Evolutionary conservation across 768 basidiomycete species (phyloP).

Genomic region (Aureoboletus auriporus): DNA sequence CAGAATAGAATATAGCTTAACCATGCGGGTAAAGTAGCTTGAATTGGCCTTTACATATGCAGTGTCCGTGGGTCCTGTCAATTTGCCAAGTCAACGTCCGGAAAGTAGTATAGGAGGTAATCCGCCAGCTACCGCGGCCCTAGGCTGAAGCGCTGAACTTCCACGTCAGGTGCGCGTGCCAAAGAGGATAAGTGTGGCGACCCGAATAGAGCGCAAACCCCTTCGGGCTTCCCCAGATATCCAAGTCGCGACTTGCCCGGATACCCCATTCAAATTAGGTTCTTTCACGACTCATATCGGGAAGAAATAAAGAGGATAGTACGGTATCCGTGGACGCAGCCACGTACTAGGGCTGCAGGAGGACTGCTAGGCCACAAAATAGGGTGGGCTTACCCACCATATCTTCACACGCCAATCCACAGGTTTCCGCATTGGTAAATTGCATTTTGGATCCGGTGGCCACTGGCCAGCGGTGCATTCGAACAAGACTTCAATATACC

Average conservation of each 20-base stretch:
- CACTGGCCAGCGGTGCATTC: conserved; percentile 5
- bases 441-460: conserved; percentile 11
- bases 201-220: conserved; percentile 3
- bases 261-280: conserved; percentile 7
- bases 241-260: conserved; percentile 10
- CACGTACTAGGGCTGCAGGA: conserved; percentile 16
- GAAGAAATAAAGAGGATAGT: conserved; percentile 2
- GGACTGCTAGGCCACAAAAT: conserved; percentile 11
- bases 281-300: conserved; percentile 6
- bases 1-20: conserved; percentile 4
- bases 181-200: conserved; percentile 13
- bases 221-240: conserved; percentile 3
- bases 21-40: conserved; percentile 5
- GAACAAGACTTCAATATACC: conserved; percentile 9
- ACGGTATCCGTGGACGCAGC: conserved; percentile 10
- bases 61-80: conserved; percentile 22
- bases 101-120: conserved; percentile 17
- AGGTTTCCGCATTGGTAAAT: conserved; percentile 3
- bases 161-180: conserved; percentile 20
- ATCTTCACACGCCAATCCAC: conserved; percentile 7
- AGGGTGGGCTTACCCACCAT: conserved; percentile 13
- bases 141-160: conserved; percentile 2
- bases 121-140: conserved; percentile 15
- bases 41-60: conserved; percentile 7
- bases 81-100: conserved; percentile 25